Conservation (phyloP, 495 filamentous ascomycete genomes). For the Aspergillus biplanus region DNA sequence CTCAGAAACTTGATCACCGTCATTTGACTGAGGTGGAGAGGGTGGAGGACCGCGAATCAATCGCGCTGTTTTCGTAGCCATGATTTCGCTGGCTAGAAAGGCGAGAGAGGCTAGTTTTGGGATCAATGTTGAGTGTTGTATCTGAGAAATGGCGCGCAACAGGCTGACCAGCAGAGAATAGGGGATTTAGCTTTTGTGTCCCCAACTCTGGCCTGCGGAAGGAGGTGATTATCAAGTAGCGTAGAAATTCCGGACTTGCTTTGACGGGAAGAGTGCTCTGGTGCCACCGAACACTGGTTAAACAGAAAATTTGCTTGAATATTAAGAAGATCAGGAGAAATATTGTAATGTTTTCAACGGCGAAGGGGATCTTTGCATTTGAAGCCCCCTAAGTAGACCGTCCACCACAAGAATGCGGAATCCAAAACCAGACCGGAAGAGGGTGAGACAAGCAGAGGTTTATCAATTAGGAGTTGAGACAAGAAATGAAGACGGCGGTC, state of each 20-base stretch:
- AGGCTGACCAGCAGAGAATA: not conserved
- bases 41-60: constrained; percentile 28
- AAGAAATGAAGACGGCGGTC: constrained; percentile 1
- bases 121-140: not conserved
- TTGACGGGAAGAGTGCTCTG: not conserved
- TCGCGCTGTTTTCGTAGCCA: constrained; percentile 16
- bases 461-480: constrained; percentile 11
- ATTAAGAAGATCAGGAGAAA: not conserved
- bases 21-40: constrained; percentile 34
- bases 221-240: not conserved
- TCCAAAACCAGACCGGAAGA: constrained; percentile 12
- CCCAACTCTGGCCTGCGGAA: not conserved
- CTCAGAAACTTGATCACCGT: constrained; percentile 25
- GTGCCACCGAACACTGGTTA: not conserved
- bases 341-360: not conserved
- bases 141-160: not conserved
- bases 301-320: not conserved
- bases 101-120: not conserved
- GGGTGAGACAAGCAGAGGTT: constrained; percentile 17
- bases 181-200: not conserved
- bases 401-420: not conserved
- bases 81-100: constrained; percentile 4
- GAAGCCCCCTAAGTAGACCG: not conserved
- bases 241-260: not conserved
- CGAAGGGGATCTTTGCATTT: constrained; percentile 4